phyloP scores from a whole-genome alignment of 1,139 yeast genomes.

The Debaryomyces psychrophilus region DNA sequence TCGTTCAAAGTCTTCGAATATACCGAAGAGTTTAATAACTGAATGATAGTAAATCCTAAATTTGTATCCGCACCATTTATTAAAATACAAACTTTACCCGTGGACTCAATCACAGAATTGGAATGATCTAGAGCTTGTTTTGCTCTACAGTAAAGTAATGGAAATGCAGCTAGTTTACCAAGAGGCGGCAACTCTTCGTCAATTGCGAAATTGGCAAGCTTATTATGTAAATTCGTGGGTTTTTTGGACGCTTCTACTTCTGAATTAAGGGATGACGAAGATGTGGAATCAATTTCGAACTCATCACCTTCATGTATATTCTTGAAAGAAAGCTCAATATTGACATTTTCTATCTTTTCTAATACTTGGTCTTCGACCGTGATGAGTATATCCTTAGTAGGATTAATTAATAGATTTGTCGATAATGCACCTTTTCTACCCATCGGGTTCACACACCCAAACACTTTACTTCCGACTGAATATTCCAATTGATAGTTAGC shows the following conservation, averaged over 20 bases:
- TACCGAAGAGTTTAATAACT: constrained; percentile 30
- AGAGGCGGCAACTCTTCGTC: constrained; percentile 29
- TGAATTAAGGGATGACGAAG: constrained; percentile 5
- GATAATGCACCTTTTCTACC: constrained; percentile 43
- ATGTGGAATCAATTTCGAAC: constrained; percentile 21
- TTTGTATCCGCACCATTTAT: constrained; percentile 52
- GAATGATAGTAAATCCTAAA: constrained; percentile 42
- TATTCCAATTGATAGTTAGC: constrained; percentile 23
- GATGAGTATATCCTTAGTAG: constrained; percentile 36
- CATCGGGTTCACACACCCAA: constrained; percentile 40
- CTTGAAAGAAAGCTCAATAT: constrained; percentile 20
- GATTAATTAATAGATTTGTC: constrained; percentile 38
- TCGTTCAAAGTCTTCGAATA: constrained; percentile 26
- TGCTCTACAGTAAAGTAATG: constrained; percentile 44
- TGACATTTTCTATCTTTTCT: constrained; percentile 23
- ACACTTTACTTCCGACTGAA: constrained; percentile 39
- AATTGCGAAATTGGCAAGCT: constrained; percentile 9
- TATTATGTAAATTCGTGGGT: neutral
- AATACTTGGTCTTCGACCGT: constrained; percentile 31
- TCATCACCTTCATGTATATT: constrained; percentile 12
- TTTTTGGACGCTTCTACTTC: neutral
- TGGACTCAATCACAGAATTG: constrained; percentile 16
- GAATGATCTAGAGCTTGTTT: constrained; percentile 40
- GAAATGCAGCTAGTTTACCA: constrained; percentile 40
- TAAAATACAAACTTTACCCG: constrained; percentile 31